These are phyloP conservation scores for Talaromyces marneffei DNA, from an alignment of 2,329 filamentous ascomycete species.

Conservation along the genomic window DNA sequence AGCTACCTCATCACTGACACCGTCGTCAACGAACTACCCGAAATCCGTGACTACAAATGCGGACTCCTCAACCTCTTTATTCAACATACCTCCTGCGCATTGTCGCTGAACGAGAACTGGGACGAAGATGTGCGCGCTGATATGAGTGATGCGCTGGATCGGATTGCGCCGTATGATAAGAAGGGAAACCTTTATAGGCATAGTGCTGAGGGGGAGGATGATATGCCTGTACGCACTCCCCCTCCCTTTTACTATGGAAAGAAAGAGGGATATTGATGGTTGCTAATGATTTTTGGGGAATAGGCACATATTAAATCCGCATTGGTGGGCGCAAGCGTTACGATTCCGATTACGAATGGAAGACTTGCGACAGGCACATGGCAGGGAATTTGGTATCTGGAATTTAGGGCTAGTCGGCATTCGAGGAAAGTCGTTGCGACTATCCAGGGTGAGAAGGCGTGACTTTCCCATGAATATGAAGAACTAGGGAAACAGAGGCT, in stretches of 20 bases:
- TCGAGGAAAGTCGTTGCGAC: conserved; percentile 80
- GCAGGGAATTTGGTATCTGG: conserved; percentile 83
- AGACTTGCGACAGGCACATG: conserved; percentile 61
- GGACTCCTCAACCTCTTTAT: conserved; percentile 85
- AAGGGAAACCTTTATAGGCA: conserved; percentile 77
- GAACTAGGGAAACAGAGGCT: neutral
- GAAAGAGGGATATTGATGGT: neutral
- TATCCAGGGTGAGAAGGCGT: conserved; percentile 74
- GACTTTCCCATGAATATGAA: neutral
- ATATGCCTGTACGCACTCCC: conserved; percentile 72
- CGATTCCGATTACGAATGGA: conserved; percentile 84
- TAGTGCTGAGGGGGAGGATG: conserved; percentile 78
- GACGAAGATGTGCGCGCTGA: conserved; percentile 80
- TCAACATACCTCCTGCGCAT: conserved; percentile 88
- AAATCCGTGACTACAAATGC: conserved; percentile 76
- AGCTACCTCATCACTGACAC: conserved; percentile 84
- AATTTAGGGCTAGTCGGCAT: conserved; percentile 75
- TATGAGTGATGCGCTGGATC: conserved; percentile 89
- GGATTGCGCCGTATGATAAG: conserved; percentile 77
- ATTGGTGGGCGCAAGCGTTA: conserved; percentile 80
- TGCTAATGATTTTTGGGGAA: neutral
- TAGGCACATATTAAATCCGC: conserved; percentile 90
- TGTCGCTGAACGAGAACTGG: conserved; percentile 90
- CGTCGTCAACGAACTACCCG: conserved; percentile 65
- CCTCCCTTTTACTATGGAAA: conserved; percentile 4